Base-by-base conservation (phyloP, 768 basidiomycete genomes). In the Phaeolepiota aurea region DNA sequence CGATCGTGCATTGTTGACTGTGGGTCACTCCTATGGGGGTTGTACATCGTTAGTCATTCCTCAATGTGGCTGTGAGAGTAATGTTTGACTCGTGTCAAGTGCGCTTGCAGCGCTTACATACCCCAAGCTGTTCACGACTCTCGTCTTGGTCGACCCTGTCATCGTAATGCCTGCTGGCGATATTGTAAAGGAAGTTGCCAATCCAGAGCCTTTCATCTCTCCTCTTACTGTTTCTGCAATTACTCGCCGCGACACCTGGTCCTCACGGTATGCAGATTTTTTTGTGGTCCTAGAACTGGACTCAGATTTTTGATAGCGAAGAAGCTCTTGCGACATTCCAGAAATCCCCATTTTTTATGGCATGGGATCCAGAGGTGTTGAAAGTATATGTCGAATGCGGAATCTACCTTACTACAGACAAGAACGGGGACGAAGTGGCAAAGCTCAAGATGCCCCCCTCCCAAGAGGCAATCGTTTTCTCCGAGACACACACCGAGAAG, bases 21-120 rank as follows among this genome's bases (percentile, higher is more conserved):
- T 90, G 3, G 91, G 89, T 0, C 92, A 96, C 54, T 92, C 89
- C 0, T 79, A 87, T 39, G 87, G 92, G 14, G 91, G 86, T 1
- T 81, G 79, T 52, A 77, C 79, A 2, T 70, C 77, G 80, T 88
- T 53, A 52, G 86, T 68, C n/a, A n/a, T n/a, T n/a, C n/a, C n/a
- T n/a, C n/a, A n/a, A n/a, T n/a, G n/a, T n/a, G n/a, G n/a, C n/a
- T n/a, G n/a, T n/a, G n/a, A n/a, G n/a, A n/a, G n/a, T n/a, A n/a
- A n/a, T n/a, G n/a, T n/a, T n/a, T n/a, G n/a, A n/a, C n/a, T n/a
- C n/a, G n/a, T n/a, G n/a, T n/a, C 28, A 47, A 87, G 83, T 12
- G 55, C 74, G n/a, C 72, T 79, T 28, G 86, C 79, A 1, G 83
- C 86, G 2, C 49, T 79, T 18, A 66, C 71, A 31, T 63, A 66